Evolutionary conservation across 495 filamentous ascomycete species (phyloP), one percentile per base, ranked within the genome.

Genomic region (Penicillium soppii): DNA sequence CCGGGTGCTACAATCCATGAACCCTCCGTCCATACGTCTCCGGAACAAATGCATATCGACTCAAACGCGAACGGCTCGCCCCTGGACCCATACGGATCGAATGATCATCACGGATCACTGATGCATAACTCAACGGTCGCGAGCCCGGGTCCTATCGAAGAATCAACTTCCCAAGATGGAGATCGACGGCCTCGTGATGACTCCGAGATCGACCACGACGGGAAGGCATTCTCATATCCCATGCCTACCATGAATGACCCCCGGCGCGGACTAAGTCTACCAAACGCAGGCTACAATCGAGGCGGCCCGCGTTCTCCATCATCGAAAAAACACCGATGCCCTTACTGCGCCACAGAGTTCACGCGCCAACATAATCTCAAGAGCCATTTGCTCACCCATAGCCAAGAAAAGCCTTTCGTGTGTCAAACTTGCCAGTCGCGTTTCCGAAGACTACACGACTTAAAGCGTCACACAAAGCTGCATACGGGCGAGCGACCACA

Each of bases 331-430:
- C 92, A 99, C 71, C 95, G 92, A 53, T 99, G 94, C 61, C 91
- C 88, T 2, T 96, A 95, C 68, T 99, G 94, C 74, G 78, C 89
- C 4, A 96, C 95, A 7, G 92, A 95, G 59, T 99, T 99, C 59
- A 99, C 94, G 8, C 82, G 94, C 8, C 95, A 97, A 63, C 94
- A 99, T 64, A 99, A 99, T 56, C 82, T 99, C n/a, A 99, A 99
- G 69, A 96, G 90, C 53, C 94, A 99, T 73, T 81, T 99, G 27
- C 82, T 99, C 50, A 99, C 94, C 0, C 94, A 99, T 63, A 96
- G 92, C 57, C 94, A 99, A 70, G 95, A 97, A 68, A 99, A 99
- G 66, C 94, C 94, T 0, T 99, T 91, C 62, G 82, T 90, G 19
- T 99, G 94, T 61, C 82, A 88, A 48, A 89, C 87, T 17, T 99